Percentiles rank a stretch among this genome's conserved stretches.
Conservation (phyloP, 768 basidiomycete species). For the Suillus sp. region DNA sequence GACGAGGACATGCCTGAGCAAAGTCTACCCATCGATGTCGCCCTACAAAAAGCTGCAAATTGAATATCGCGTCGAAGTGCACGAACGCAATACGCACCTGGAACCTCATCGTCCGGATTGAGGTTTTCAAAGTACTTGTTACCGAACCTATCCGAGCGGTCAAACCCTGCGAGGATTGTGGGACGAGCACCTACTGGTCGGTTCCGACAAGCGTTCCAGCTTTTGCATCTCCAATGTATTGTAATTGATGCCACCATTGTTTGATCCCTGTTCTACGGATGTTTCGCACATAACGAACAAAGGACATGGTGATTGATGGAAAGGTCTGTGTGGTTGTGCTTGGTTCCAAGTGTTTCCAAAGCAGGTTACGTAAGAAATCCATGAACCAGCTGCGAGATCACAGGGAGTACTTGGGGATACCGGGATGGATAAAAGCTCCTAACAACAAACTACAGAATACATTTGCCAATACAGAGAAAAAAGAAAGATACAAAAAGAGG, state of each 20-base stretch:
- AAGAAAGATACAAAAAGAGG: not conserved
- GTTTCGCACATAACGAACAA: slow-evolving; percentile 74
- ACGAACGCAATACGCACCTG: slow-evolving; percentile 53
- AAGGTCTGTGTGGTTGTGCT: slow-evolving; percentile 27
- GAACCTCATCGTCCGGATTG: slow-evolving; percentile 84
- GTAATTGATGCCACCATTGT: slow-evolving; percentile 90
- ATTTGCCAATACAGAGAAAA: slow-evolving; percentile 3
- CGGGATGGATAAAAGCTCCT: not conserved
- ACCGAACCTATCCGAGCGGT: slow-evolving; percentile 66
- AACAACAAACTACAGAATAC: slow-evolving; percentile 8
- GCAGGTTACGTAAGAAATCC: not conserved
- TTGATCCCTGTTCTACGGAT: slow-evolving; percentile 73
- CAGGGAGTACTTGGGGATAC: not conserved
- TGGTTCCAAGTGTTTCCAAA: slow-evolving; percentile 14
- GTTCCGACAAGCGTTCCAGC: slow-evolving; percentile 72
- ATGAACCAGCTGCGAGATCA: not conserved
- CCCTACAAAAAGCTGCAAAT: slow-evolving; percentile 46
- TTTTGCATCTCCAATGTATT: slow-evolving; percentile 95
- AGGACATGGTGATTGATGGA: slow-evolving; percentile 50
- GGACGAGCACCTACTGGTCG: slow-evolving; percentile 69
- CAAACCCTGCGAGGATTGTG: slow-evolving; percentile 5
- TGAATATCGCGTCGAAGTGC: not conserved
- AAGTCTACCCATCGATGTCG: slow-evolving; percentile 98
- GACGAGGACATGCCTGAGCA: slow-evolving; percentile 60
- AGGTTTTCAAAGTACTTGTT: slow-evolving; percentile 94